These are phyloP conservation scores for Raphanus sativus DNA, from an alignment of 345 rosid genomes.

Conservation along the genomic window DNA sequence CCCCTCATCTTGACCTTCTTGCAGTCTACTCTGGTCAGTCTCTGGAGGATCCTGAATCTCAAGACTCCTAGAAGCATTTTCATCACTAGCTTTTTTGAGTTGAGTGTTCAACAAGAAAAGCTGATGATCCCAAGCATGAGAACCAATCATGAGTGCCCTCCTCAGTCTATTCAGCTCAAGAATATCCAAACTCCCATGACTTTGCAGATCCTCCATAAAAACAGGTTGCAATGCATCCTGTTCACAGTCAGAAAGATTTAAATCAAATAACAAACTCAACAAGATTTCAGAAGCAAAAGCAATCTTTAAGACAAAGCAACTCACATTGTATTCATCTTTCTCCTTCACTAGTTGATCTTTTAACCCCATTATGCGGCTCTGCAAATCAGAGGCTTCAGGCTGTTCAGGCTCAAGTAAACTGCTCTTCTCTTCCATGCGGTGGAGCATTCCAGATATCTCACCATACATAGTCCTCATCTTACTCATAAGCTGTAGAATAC, in stretches of 20 bases:
- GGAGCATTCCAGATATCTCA: slow-evolving; percentile 64
- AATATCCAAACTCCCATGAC: slow-evolving; percentile 58
- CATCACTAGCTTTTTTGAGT: slow-evolving; percentile 48
- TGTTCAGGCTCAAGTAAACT: slow-evolving; percentile 48
- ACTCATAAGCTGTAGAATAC: slow-evolving; percentile 54
- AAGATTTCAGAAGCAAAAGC: neutral
- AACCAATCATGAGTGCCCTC: slow-evolving; percentile 64
- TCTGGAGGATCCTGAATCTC: slow-evolving; percentile 35
- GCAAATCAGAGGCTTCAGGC: slow-evolving; percentile 47
- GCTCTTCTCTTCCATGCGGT: slow-evolving; percentile 58
- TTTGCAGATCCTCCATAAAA: slow-evolving; percentile 47
- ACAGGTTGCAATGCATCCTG: slow-evolving; percentile 65
- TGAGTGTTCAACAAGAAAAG: slow-evolving; percentile 64
- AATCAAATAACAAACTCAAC: slow-evolving; percentile 12
- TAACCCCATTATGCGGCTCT: slow-evolving; percentile 52
- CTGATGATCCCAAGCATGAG: slow-evolving; percentile 79
- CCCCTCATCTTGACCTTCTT: slow-evolving; percentile 33
- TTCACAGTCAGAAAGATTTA: slow-evolving; percentile 8
- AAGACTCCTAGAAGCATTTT: slow-evolving; percentile 34
- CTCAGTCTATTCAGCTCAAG: slow-evolving; percentile 73
- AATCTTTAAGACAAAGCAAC: slow-evolving; percentile 16
- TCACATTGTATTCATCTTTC: slow-evolving; percentile 65
- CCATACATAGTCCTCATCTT: slow-evolving; percentile 61
- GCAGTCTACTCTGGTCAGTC: slow-evolving; percentile 23
- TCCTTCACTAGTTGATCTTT: slow-evolving; percentile 68